Conservation (phyloP, 345 rosid species). For the Syzygium oleosum region DNA sequence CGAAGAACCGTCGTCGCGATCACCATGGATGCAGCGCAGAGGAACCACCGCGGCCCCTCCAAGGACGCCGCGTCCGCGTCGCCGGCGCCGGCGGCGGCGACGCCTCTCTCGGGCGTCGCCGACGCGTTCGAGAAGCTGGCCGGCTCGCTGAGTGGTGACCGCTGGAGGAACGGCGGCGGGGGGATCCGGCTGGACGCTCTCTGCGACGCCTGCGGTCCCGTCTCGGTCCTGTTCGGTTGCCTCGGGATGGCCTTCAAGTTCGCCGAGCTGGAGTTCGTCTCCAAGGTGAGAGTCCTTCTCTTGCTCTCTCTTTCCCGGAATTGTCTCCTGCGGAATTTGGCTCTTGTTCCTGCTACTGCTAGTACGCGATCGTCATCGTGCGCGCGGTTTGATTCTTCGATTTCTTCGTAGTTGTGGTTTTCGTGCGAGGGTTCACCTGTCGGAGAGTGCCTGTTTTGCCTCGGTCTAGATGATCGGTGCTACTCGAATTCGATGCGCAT, state of each 20-base stretch:
- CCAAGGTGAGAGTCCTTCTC: constrained; percentile 26
- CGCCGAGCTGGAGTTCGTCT: constrained; percentile 7
- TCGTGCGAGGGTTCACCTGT: background rate
- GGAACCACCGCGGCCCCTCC: constrained; percentile 13
- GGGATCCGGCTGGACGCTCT: constrained; percentile 21
- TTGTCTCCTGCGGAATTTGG: background rate
- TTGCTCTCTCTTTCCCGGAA: constrained; percentile 15
- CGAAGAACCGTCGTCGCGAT: background rate
- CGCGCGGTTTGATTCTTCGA: background rate
- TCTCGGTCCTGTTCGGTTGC: constrained; percentile 10
- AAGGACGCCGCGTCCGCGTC: background rate
- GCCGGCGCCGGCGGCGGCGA: background rate
- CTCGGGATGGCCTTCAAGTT: constrained; percentile 18
- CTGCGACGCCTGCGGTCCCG: constrained; percentile 10
- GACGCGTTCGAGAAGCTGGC: constrained; percentile 62
- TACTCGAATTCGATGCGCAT: background rate
- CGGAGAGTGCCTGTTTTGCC: background rate
- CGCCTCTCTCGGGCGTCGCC: constrained; percentile 40
- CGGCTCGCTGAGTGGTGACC: constrained; percentile 15
- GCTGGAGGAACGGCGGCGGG: background rate
- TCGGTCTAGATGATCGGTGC: background rate
- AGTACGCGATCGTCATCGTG: background rate
- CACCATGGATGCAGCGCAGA: constrained; percentile 7
- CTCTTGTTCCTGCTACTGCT: background rate
- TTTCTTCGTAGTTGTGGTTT: background rate